Base-by-base conservation (phyloP, 2,329 filamentous ascomycete genomes). In the Aurifilum marmelostoma region DNA sequence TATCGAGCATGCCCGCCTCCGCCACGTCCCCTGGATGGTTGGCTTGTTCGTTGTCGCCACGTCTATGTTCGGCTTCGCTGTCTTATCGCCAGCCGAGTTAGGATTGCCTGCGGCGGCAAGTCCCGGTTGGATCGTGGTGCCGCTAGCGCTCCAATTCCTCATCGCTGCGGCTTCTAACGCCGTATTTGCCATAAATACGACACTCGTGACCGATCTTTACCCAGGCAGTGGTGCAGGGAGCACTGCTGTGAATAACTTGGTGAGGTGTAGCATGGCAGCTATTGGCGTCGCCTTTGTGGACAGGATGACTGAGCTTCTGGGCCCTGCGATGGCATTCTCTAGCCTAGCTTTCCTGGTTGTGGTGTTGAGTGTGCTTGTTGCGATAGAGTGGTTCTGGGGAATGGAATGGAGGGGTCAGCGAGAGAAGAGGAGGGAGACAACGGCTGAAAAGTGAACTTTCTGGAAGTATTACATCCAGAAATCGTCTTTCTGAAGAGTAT, bases 1-100 rank as follows among this genome's bases (percentile, higher is more conserved):
- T 0, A 79, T 84, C 69, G 83, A 83, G 70, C 75, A 75, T 16
- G 77, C 79, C 3, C 76, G 80, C 0, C 76, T 83, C 29, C 75
- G 76, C n/a, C 77, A 80, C 64, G 75, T 81, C 7, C 80, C 79
- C 50, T 81, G 79, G 77, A 77, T 83, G 68, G 76, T 77, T 9
- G 72, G 73, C 1, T 61, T 79, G 2, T 82, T 84, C 71, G 75
- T 79, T 3, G 66, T 77, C 3, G 74, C 75, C 27, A 77, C 77
- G 0, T 77, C 73, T 8, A 71, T 73, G 8, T 81, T 83, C 61
- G 80, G 79, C 8, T 74, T 78, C 41, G 76, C 79, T 2, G 72
- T 79, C 1, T 67, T 72, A 58, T 70, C 47, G n/a, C 16, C 66
- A 3, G 39, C 50, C 24, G 24, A 39, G 1, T 34, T 63, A 21